A percentile compares a stretch with the other conserved stretches of the same genome.
Evolutionary conservation across 73 alveolate species (phyloP).

Genomic region (Symbiodinium pilosum): DNA sequence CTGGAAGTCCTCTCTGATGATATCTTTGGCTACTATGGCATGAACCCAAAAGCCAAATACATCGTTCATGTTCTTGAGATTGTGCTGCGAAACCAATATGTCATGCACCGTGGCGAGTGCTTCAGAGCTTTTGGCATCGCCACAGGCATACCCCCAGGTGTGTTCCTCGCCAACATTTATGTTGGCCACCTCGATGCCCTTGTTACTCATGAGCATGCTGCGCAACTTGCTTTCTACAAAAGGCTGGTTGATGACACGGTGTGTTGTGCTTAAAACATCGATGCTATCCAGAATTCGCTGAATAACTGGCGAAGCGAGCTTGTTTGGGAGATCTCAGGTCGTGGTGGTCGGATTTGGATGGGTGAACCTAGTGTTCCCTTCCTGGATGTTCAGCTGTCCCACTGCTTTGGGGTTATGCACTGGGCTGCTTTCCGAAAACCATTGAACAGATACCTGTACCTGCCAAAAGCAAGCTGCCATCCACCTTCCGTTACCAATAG

Average conservation of each 20-base stretch:
- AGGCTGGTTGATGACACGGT: conserved; percentile 39
- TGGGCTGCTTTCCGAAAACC: conserved; percentile 58
- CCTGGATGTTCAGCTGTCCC: conserved; percentile 20
- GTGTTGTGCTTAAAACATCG: conserved; percentile 27
- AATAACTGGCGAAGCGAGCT: conserved; percentile 35
- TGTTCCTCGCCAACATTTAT: conserved; percentile 22
- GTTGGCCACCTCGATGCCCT: conserved; percentile 47
- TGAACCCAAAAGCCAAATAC: neutral
- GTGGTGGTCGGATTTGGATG: conserved; percentile 21
- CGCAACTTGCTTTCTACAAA: neutral
- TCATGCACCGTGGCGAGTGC: conserved; percentile 28
- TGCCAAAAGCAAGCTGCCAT: conserved; percentile 49
- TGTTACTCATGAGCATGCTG: conserved; percentile 9
- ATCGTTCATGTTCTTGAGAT: neutral
- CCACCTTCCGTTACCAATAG: conserved; percentile 9
- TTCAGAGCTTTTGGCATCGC: conserved; percentile 40
- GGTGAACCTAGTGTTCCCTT: conserved; percentile 17
- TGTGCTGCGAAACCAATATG: conserved; percentile 23
- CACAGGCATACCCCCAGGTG: conserved; percentile 40
- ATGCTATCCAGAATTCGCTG: neutral
- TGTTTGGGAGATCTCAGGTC: conserved; percentile 30
- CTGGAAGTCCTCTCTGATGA: neutral
- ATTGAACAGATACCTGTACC: conserved; percentile 11
- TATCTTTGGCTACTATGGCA: neutral
- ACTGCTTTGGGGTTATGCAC: conserved; percentile 28